These are phyloP conservation scores for Porogramme epimiltina DNA, from an alignment of 1,284 basidiomycete genomes.

Conservation along the genomic window DNA sequence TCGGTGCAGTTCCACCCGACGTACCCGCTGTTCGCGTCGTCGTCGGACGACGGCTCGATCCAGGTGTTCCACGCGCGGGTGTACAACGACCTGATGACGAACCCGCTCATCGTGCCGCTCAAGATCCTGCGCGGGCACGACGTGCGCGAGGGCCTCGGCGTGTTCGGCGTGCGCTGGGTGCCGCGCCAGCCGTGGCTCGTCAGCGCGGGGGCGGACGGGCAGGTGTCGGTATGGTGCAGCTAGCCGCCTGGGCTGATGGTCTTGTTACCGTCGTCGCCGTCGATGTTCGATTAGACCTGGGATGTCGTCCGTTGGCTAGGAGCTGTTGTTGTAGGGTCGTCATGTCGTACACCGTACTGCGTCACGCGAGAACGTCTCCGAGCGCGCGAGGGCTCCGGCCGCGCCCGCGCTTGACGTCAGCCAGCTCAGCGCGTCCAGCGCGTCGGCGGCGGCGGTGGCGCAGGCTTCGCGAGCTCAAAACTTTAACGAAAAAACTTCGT, in stretches of 20 bases:
- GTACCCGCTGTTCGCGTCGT: conserved; percentile 94
- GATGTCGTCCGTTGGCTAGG: too few relatives aligned
- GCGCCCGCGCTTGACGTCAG: too few relatives aligned
- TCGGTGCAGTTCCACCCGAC: conserved; percentile 91
- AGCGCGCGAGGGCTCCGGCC: too few relatives aligned
- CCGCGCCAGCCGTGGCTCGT: conserved; percentile 91
- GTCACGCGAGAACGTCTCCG: too few relatives aligned
- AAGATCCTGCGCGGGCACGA: conserved; percentile 94
- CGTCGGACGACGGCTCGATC: conserved; percentile 95
- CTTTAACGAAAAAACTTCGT: too few relatives aligned
- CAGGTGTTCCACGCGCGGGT: conserved; percentile 97
- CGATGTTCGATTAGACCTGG: too few relatives aligned
- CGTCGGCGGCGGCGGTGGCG: too few relatives aligned
- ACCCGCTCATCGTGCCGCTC: conserved; percentile 95
- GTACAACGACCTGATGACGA: conserved; percentile 92
- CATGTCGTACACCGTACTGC: too few relatives aligned
- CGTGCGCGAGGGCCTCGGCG: conserved; percentile 85
- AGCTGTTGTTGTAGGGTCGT: too few relatives aligned
- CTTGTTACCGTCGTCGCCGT: neutral
- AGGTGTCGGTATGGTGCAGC: conserved; percentile 86
- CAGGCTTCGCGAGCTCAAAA: too few relatives aligned
- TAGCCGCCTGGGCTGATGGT: conserved; percentile 30
- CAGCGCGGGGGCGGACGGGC: conserved; percentile 92
- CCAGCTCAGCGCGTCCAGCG: too few relatives aligned
- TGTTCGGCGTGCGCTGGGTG: conserved; percentile 91